phyloP scores from a whole-genome alignment of 768 basidiomycete species.

The Austroboletus festivus region DNA sequence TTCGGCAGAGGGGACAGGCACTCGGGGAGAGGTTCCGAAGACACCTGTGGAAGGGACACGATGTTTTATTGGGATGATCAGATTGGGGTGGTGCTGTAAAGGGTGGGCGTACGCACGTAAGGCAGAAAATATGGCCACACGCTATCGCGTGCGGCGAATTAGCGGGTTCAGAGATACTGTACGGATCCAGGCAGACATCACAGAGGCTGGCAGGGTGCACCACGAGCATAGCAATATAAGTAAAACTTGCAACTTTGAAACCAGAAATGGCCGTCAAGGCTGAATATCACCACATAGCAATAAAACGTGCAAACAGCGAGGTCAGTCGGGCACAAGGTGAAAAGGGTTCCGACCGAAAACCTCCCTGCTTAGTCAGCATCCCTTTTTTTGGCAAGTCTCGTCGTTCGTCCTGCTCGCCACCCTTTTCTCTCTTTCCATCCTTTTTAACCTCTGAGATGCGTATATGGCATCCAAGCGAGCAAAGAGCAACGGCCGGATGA shows the following conservation, averaged over 20 bases:
- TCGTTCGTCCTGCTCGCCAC: conserved; percentile 4
- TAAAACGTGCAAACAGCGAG: conserved; percentile 29
- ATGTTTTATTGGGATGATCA: conserved; percentile 10
- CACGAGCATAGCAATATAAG: conserved; percentile 47
- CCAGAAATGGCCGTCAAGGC: conserved; percentile 26
- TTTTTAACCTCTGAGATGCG: background rate
- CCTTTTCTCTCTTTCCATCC: background rate
- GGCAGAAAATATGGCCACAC: conserved; percentile 78
- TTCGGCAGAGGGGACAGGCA: conserved; percentile 67
- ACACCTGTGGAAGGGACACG: conserved; percentile 41
- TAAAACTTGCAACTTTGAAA: conserved; percentile 19
- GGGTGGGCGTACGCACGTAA: conserved; percentile 43
- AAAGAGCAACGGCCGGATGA: conserved; percentile 32
- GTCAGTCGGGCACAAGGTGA: conserved; percentile 11
- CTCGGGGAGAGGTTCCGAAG: conserved; percentile 48
- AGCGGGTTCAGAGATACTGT: conserved; percentile 44
- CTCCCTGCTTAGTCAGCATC: conserved; percentile 22
- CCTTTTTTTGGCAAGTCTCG: conserved; percentile 18
- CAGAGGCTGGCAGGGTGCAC: conserved; percentile 69
- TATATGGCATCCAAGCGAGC: conserved; percentile 29
- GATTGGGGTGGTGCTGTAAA: conserved; percentile 5
- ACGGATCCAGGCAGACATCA: conserved; percentile 72
- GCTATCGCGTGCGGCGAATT: conserved; percentile 67
- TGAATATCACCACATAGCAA: conserved; percentile 33
- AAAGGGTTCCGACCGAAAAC: conserved; percentile 17